Evolutionary conservation across 2,329 filamentous ascomycete genomes (phyloP), one percentile per base, ranked within the genome.

Genomic region (Alternaria alternata): DNA sequence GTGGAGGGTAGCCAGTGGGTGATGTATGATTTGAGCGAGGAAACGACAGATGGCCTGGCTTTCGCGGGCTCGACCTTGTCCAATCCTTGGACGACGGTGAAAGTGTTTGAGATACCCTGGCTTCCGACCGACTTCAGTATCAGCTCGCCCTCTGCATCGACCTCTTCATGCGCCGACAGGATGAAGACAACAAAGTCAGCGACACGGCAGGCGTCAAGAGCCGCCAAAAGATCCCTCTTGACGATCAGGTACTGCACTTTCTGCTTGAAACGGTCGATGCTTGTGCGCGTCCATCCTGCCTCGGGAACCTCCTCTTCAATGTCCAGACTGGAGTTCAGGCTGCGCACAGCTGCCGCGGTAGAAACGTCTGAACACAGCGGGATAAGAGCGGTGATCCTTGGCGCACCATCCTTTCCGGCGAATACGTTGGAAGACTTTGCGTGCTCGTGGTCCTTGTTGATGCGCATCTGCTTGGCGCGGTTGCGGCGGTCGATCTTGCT

Each of bases 401-500:
- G 92, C 6, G 94, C 94, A 30, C 91, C 93, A 81, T 96, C 91
- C 57, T 88, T 88, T 5, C 94, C 95, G n/a, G 87, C 81, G 74
- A 99, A 99, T 22, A 99, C 84, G 38, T 88, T 92, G 0, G 87
- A 89, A 53, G 93, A 90, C 68, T 91, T 90, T 48, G 91, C 85
- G 74, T 95, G 91, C 71, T 95, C 93, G 75, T 89, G 89, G 75
- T 93, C 89, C 80, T 98, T 97, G 69, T 89, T 85, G 63, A 91
- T 83, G 72, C 94, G 91, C 78, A 90, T 89, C 83, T 99, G 95
- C 80, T 94, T 94, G 70, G 93, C 92, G 83, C 96, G 93, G 80
- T 99, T 98, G 71, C 93, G 89, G 61, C 95, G 91, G 80, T 97
- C 93, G 78, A 99, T 87, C 81, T 98, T 99, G 60, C 93, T 96